phyloP scores from a whole-genome alignment of 495 filamentous ascomycete genomes.

The Hypoxylon fragiforme region DNA sequence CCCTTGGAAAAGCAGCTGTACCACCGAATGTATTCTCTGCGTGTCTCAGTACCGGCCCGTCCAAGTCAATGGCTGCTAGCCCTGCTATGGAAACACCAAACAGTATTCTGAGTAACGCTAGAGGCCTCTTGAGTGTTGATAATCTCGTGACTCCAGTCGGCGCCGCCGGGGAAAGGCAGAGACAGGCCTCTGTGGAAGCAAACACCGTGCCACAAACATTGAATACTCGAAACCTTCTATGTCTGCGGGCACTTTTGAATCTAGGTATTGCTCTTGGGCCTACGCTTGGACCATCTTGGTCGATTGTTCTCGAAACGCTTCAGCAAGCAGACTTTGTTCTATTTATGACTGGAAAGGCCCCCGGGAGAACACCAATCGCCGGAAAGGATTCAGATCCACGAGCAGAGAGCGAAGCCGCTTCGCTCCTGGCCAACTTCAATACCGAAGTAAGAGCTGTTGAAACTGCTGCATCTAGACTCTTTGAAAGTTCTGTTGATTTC shows the following conservation, averaged over 20 bases:
- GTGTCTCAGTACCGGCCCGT: constrained; percentile 52
- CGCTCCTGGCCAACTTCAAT: constrained; percentile 65
- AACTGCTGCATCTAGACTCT: constrained; percentile 79
- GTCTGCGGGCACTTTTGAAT: constrained; percentile 86
- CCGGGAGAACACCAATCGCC: constrained; percentile 49
- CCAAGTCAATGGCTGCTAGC: constrained; percentile 44
- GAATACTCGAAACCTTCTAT: constrained; percentile 86
- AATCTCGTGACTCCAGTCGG: constrained; percentile 57
- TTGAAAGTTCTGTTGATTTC: constrained; percentile 88
- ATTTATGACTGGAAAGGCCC: constrained; percentile 58
- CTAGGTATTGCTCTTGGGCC: constrained; percentile 93
- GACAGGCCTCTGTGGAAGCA: constrained; percentile 57
- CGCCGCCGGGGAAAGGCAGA: constrained; percentile 51
- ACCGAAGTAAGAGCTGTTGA: constrained; percentile 86
- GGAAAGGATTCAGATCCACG: constrained; percentile 46
- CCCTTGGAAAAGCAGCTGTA: constrained; percentile 87
- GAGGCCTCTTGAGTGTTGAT: constrained; percentile 68
- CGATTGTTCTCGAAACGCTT: constrained; percentile 85
- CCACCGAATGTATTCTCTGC: constrained; percentile 73
- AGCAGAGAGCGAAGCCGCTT: constrained; percentile 49
- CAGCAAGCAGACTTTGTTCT: constrained; percentile 89
- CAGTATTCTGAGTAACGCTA: constrained; percentile 62
- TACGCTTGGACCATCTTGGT: constrained; percentile 81
- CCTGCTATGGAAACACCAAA: constrained; percentile 51
- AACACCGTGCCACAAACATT: constrained; percentile 54